A percentile compares a stretch with the other conserved stretches of the same genome.
Evolutionary conservation across 331 rosid species (phyloP).

Genomic region (Malus hybrid): DNA sequence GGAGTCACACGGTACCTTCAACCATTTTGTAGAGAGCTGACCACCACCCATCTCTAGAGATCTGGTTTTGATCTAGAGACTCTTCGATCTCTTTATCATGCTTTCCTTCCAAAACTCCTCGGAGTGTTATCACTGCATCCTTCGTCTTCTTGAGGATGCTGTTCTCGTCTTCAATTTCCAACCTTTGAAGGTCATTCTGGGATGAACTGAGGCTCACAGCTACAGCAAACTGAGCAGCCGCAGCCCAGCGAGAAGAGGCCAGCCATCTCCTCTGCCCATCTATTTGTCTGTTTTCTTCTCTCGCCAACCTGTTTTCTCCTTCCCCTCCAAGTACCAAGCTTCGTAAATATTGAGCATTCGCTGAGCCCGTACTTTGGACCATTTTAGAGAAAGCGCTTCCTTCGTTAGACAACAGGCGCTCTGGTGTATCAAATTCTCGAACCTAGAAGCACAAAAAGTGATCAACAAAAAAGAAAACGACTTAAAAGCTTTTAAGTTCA

Average conservation of each 20-base stretch:
- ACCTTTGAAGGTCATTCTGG: slow-evolving; percentile 37
- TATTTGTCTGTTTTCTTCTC: slow-evolving; percentile 16
- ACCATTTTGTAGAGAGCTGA: slow-evolving; percentile 39
- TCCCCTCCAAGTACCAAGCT: slow-evolving; percentile 35
- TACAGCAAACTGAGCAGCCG: slow-evolving; percentile 42
- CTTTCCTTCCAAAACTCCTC: slow-evolving; percentile 42
- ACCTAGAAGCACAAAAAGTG: slow-evolving; percentile 20
- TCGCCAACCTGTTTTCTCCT: slow-evolving; percentile 24
- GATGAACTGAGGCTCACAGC: slow-evolving; percentile 40
- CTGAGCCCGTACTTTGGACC: slow-evolving; percentile 50
- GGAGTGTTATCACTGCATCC: slow-evolving; percentile 38
- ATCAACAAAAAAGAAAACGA: not conserved
- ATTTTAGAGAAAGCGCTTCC: slow-evolving; percentile 43
- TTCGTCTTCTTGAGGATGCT: slow-evolving; percentile 31
- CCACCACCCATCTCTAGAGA: slow-evolving; percentile 51
- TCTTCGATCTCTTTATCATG: slow-evolving; percentile 30
- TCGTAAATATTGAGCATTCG: slow-evolving; percentile 40
- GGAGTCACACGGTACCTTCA: slow-evolving; percentile 25
- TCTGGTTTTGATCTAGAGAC: slow-evolving; percentile 24
- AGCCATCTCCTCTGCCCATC: slow-evolving; percentile 41
- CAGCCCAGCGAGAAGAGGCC: slow-evolving; percentile 50
- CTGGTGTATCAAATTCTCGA: slow-evolving; percentile 35
- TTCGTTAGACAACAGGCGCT: slow-evolving; percentile 34
- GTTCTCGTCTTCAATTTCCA: slow-evolving; percentile 34
- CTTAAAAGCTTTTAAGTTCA: not conserved